These are phyloP conservation scores for Xylaria castorea DNA, from an alignment of 495 filamentous ascomycete species.

Conservation along the genomic window DNA sequence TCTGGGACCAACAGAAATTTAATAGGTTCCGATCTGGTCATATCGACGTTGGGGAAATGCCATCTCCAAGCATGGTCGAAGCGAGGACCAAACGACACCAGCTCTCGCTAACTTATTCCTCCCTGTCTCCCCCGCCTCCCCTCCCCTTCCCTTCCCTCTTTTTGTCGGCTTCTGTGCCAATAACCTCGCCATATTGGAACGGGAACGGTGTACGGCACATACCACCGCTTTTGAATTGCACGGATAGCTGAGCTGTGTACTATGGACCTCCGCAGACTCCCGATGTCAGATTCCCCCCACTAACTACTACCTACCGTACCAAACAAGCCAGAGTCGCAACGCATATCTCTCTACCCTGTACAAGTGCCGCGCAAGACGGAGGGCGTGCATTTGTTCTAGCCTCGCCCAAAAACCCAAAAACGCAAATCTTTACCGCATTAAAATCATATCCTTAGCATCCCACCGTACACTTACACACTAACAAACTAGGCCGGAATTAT, in stretches of 20 bases:
- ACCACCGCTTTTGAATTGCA: background rate
- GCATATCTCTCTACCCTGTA: conserved; percentile 17
- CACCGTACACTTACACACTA: conserved; percentile 7
- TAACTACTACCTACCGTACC: conserved; percentile 23
- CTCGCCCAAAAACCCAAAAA: conserved; percentile 13
- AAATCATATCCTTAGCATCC: conserved; percentile 5
- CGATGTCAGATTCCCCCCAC: conserved; percentile 24
- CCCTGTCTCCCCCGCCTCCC: background rate
- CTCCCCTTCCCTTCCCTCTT: background rate
- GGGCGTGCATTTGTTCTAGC: conserved; percentile 24
- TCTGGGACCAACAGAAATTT: background rate
- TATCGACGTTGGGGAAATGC: conserved; percentile 12
- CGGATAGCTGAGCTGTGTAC: background rate
- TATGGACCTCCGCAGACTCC: background rate
- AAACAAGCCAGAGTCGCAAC: conserved; percentile 19
- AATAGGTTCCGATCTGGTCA: conserved; percentile 6
- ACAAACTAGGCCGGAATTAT: conserved; percentile 1
- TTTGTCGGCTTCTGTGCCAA: conserved; percentile 7
- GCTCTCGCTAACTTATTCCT: background rate
- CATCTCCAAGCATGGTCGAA: background rate
- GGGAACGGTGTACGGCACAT: conserved; percentile 10
- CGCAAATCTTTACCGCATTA: conserved; percentile 22
- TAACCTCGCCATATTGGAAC: conserved; percentile 12
- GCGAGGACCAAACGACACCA: conserved; percentile 7
- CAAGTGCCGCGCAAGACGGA: conserved; percentile 17